Percentiles rank a stretch among this genome's conserved stretches.
Evolutionary conservation across 768 basidiomycete species (phyloP).

Genomic region (Podaxis carcinomalis): DNA sequence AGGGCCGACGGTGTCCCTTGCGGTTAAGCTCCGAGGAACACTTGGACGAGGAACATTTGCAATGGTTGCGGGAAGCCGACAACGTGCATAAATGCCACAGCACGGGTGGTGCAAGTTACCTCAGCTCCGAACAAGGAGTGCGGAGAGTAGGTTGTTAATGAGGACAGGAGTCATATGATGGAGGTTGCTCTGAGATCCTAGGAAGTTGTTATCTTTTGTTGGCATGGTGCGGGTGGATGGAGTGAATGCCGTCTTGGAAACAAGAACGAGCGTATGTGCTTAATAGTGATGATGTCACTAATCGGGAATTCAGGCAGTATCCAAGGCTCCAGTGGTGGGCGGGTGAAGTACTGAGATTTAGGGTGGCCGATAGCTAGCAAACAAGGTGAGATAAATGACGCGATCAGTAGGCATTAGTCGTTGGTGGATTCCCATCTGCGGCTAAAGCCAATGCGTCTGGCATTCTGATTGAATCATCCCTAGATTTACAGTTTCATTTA

Average conservation of each 20-base stretch:
- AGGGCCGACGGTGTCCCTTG: too few species aligned
- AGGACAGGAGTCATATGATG: too few species aligned
- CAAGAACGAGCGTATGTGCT: background rate
- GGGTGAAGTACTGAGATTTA: background rate
- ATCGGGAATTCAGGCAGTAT: background rate
- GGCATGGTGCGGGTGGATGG: background rate
- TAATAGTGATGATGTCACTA: background rate
- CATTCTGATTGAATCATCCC: too few species aligned
- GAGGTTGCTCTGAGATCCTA: too few species aligned
- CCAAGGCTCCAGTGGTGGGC: background rate
- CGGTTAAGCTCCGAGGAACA: too few species aligned
- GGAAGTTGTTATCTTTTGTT: background rate
- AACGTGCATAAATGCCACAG: background rate
- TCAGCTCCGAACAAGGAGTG: background rate
- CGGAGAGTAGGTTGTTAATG: background rate
- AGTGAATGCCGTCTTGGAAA: too few species aligned
- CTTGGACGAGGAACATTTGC: background rate
- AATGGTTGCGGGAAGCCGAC: background rate
- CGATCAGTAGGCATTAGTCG: too few species aligned
- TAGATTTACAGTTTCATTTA: too few species aligned
- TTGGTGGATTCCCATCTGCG: too few species aligned
- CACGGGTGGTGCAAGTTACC: background rate
- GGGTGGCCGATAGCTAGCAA: too few species aligned
- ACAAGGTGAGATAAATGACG: too few species aligned
- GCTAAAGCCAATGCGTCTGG: too few species aligned